Base-by-base conservation (phyloP, 202 grass and related monocot species). In the Dendrocalamus latiflorus region DNA sequence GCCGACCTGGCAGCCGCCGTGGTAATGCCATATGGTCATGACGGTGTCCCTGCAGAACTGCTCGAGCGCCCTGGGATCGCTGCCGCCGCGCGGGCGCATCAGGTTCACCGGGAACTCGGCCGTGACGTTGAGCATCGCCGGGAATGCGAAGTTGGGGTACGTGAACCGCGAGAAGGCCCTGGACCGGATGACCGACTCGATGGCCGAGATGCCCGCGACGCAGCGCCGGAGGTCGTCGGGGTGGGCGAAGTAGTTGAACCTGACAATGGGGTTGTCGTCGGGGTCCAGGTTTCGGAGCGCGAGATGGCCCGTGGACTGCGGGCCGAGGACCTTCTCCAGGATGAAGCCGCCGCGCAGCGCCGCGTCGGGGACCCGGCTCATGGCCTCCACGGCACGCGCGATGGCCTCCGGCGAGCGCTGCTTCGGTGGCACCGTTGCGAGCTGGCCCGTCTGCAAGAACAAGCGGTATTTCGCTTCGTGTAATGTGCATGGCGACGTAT, bases 21-120 rank as follows among this genome's bases (percentile, higher is more conserved):
- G 94, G 82, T 97, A 97, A 75, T 97, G 94, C 94, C 94, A 97
- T 68, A 97, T 97, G 44, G 94, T 97, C 81, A 88, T 90, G 14
- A 97, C 94, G 20, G 94, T 94, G 89, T 93, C 87, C 85, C 88
- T 86, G 85, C 94, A 97, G 73, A 90, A 97, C 64, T 69, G 91
- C 83, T 91, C 89, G 8, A 97, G 82, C 54, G 83, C 82, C 85
- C 79, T 82, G 10, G 89, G 79, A 62, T 92, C 91, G 74, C 70
- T 87, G 80, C 78, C 84, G 75, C 70, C 69, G 68, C 86, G 86
- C 76, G 72, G 72, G 64, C 77, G 86, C 62, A 92, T 75, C 61
- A 88, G 74, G 87, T 97, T 97, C 43, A 86, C 83, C 0, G 94
- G 94, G 45, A 97, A 92, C 20, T 86, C 86, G 0, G 84, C 77